Evolutionary conservation across 257 asterid genomes (phyloP).

Genomic region (Thymus mandschuricus): DNA sequence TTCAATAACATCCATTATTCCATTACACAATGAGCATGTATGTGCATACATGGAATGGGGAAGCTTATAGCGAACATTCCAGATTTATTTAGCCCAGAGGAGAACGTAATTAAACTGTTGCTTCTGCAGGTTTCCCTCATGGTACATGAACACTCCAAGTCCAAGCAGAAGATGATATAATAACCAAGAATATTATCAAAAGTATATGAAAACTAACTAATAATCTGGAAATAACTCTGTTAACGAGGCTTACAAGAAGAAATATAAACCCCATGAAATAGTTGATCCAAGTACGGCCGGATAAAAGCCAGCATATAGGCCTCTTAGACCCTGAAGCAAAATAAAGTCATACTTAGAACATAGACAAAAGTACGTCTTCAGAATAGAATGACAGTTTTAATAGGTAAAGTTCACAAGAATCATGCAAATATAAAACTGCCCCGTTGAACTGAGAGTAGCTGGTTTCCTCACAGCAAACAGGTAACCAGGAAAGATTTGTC

Average conservation of each 20-base stretch:
- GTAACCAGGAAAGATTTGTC: too few relatives aligned
- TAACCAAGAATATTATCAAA: slow-evolving; percentile 18
- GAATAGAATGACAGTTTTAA: slow-evolving; percentile 17
- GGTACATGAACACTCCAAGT: slow-evolving; percentile 6
- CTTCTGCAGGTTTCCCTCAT: slow-evolving; percentile 26
- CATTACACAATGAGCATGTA: slow-evolving; percentile 14
- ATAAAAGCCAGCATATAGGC: slow-evolving; percentile 89
- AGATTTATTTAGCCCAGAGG: background rate
- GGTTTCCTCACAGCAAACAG: background rate
- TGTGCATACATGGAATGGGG: slow-evolving; percentile 6
- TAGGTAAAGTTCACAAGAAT: slow-evolving; percentile 16
- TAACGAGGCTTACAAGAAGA: slow-evolving; percentile 75
- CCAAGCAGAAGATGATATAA: slow-evolving; percentile 20
- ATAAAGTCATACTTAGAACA: slow-evolving; percentile 22
- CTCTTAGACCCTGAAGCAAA: slow-evolving; percentile 81
- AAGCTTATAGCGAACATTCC: slow-evolving; percentile 19
- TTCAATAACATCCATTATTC: slow-evolving; percentile 1
- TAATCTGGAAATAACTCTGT: slow-evolving; percentile 21
- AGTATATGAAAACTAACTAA: background rate
- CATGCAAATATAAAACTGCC: slow-evolving; percentile 2
- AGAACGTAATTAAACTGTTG: slow-evolving; percentile 16
- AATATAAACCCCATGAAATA: slow-evolving; percentile 91
- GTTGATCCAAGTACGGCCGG: slow-evolving; percentile 99
- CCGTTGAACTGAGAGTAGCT: slow-evolving; percentile 4
- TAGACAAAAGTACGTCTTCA: slow-evolving; percentile 15